Evolutionary conservation across 768 basidiomycete genomes (phyloP), one percentile per base, ranked within the genome.

Genomic region (Hydnomerulius pinastri): DNA sequence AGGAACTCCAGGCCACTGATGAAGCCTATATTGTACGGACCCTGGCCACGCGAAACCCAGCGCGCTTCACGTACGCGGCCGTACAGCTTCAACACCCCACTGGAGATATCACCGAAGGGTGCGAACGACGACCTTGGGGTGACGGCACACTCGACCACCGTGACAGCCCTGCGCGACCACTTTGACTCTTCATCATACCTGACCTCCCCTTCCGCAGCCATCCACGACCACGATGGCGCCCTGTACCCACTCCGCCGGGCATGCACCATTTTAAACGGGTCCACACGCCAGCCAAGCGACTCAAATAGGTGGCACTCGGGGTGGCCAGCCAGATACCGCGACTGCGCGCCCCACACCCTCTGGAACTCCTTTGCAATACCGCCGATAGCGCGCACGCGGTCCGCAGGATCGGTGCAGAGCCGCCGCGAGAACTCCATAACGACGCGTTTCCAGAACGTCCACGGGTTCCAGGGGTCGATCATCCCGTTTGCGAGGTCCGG

Each of bases 211-310:
- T 46, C 32, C 4, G 44, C 18, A 9, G 44, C 44, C 29, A 30
- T 30, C 44, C 44, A 46, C 12, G 44, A 46, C 44, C 44, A 46
- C 44, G 44, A 46, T 29, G 44, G 44, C 21, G 44, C 44, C n/a
- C 44, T 29, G 32, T 46, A 46, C 7, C 37, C 37, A 38, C 37
- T 18, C 21, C 37, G 37, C 20, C 37, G 11, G 37, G 37, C 11
- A 38, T 15, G 20, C 20, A 37, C 21, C 20, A 38, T 38, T 21
- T 32, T 46, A 7, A 30, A 29, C 9, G 44, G 32, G 20, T 38
- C 21, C 25, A 21, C 25, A 9, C 23, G 18, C 44, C 44, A 46
- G 3, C 17, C 20, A 15, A 38, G 20, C 37, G 37, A 38, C 37
- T 38, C 37, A 38, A 38, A 38, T 18, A 38, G 20, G 11, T 38